A percentile compares a stretch with the other conserved stretches of the same genome.
phyloP scores from a whole-genome alignment of 1,284 basidiomycete species.

The Meira nashicola region DNA sequence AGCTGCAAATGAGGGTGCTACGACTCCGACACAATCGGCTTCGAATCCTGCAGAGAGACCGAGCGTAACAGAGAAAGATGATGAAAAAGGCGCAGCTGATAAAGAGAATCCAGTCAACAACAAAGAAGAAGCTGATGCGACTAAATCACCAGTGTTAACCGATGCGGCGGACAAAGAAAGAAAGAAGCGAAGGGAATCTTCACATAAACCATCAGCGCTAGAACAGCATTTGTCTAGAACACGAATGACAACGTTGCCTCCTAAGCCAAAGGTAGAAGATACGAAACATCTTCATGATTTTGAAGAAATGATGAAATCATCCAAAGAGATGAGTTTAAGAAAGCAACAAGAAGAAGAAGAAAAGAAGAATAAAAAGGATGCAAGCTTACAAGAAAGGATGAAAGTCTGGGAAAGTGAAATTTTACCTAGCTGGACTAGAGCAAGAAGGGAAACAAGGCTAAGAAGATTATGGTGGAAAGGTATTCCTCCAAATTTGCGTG shows the following conservation, averaged over 20 bases:
- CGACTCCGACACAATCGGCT: background rate
- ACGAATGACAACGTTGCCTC: slow-evolving; percentile 74
- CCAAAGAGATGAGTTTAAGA: slow-evolving; percentile 31
- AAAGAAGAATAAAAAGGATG: slow-evolving; percentile 18
- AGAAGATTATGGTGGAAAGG: slow-evolving; percentile 86
- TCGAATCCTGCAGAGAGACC: background rate
- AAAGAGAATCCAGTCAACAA: background rate
- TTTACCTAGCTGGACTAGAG: slow-evolving; percentile 74
- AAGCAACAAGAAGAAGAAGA: slow-evolving; percentile 29
- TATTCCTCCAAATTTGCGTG: slow-evolving; percentile 77
- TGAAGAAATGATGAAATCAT: slow-evolving; percentile 78
- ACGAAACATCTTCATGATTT: slow-evolving; percentile 78
- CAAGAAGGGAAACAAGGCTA: slow-evolving; percentile 64
- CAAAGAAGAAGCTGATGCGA: background rate
- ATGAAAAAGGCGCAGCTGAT: background rate
- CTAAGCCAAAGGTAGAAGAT: slow-evolving; percentile 75
- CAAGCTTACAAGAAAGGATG: slow-evolving; percentile 63
- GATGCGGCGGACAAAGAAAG: slow-evolving; percentile 6
- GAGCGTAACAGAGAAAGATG: background rate
- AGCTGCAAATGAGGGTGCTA: background rate
- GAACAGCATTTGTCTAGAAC: slow-evolving; percentile 57
- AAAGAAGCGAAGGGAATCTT: background rate
- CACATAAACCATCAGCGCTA: slow-evolving; percentile 51
- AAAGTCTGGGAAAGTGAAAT: slow-evolving; percentile 73
- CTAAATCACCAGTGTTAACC: background rate